Percentiles rank a stretch among this genome's conserved stretches.
phyloP scores from a whole-genome alignment of 257 asterid species.

The Thymus mandschuricus region DNA sequence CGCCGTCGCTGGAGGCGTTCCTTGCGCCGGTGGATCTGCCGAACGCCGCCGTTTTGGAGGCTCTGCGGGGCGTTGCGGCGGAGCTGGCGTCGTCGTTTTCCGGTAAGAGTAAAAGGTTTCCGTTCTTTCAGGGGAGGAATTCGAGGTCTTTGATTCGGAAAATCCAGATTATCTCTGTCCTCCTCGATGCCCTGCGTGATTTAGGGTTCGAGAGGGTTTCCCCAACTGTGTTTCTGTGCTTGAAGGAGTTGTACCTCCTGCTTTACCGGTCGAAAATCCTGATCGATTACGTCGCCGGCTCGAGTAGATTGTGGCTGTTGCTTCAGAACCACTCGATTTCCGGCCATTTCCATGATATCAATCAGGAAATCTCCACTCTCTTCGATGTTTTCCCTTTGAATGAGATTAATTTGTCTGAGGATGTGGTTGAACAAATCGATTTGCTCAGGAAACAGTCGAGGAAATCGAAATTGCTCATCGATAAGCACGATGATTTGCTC shows the following conservation, averaged over 20 bases:
- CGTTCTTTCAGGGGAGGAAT: constrained; percentile 60
- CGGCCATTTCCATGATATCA: constrained; percentile 84
- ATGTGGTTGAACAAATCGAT: constrained; percentile 72
- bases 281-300: constrained; percentile 69
- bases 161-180: constrained; percentile 64
- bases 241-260: constrained; percentile 91
- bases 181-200: constrained; percentile 64
- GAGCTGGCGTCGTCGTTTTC: constrained; percentile 60
- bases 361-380: constrained; percentile 79
- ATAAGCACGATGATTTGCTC: constrained; percentile 58
- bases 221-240: constrained; percentile 64
- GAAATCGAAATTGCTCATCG: constrained; percentile 55
- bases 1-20: constrained; percentile 82
- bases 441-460: constrained; percentile 67
- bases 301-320: constrained; percentile 87
- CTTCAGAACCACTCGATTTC: constrained; percentile 76
- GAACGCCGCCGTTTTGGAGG: constrained; percentile 54
- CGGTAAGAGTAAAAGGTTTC: constrained; percentile 37
- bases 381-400: constrained; percentile 79
- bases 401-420: constrained; percentile 54
- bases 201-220: constrained; percentile 39
- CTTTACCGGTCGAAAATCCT: constrained; percentile 80
- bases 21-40: constrained; percentile 81
- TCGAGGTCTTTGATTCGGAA: constrained; percentile 67
- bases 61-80: constrained; percentile 49